These are phyloP conservation scores for Caryopteris hybrid DNA, from an alignment of 305 asterid genomes.

Conservation along the genomic window DNA sequence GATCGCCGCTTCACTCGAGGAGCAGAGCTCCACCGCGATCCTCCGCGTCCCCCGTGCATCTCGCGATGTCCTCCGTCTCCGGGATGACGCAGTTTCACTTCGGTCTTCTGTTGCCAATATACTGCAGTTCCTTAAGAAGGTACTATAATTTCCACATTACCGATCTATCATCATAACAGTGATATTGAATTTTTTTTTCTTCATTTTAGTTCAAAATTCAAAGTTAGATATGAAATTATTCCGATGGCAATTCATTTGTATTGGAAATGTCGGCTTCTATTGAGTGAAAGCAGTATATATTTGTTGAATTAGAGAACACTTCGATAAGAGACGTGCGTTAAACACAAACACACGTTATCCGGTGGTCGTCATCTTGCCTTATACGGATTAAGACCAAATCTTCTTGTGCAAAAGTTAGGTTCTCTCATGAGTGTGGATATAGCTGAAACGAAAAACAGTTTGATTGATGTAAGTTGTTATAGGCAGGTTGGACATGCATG, in stretches of 20 bases:
- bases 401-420: not conserved
- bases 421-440: not conserved
- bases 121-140: constrained; percentile 77
- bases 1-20: constrained; percentile 93
- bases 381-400: not conserved
- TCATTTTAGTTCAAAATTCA: not conserved
- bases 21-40: constrained; percentile 87
- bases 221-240: constrained; percentile 4
- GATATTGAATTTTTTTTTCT: not conserved
- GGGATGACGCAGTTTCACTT: constrained; percentile 83
- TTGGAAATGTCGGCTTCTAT: constrained; percentile 1
- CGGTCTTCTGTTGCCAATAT: constrained; percentile 82
- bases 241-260: not conserved
- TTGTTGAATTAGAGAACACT: constrained; percentile 1
- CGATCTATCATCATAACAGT: not conserved
- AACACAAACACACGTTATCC: not conserved
- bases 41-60: constrained; percentile 97
- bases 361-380: not conserved
- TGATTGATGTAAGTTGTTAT: not conserved
- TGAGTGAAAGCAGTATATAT: not conserved
- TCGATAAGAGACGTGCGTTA: not conserved
- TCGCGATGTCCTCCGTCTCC: constrained; percentile 86
- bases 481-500: not conserved
- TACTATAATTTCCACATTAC: not conserved
- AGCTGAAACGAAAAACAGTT: not conserved